Percentiles rank a stretch among this genome's conserved stretches.
Conservation (phyloP, 2,329 filamentous ascomycete genomes). For the Pyricularia sp. region DNA sequence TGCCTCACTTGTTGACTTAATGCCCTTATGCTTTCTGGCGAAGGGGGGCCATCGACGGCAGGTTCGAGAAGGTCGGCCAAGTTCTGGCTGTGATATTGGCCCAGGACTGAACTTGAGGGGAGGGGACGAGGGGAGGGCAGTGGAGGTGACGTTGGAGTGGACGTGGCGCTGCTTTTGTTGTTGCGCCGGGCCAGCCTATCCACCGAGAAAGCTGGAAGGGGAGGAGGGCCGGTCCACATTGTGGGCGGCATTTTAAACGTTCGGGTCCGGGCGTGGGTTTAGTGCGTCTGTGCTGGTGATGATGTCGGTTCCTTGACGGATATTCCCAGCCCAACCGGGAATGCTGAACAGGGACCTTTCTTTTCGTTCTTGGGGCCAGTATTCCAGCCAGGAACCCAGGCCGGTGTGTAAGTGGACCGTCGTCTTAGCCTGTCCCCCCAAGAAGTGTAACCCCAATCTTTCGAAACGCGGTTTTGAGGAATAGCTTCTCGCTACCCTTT, state of each 20-base stretch:
- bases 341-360: not conserved
- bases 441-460: not conserved
- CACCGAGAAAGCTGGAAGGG: not conserved
- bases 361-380: not conserved
- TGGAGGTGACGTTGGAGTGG: conserved; percentile 4
- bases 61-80: conserved; percentile 42
- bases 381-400: not conserved
- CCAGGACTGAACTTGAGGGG: conserved; percentile 6
- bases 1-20: conserved; percentile 50
- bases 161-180: not conserved
- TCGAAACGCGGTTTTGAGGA: not conserved
- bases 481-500: not conserved
- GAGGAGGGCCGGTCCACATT: conserved; percentile 3
- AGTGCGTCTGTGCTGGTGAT: not conserved
- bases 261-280: not conserved
- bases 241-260: conserved; percentile 1
- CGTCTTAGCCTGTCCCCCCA: not conserved
- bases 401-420: not conserved
- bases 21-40: conserved; percentile 48
- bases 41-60: conserved; percentile 51
- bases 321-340: not conserved
- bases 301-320: not conserved
- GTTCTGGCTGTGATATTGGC: conserved; percentile 11
- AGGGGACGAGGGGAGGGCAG: conserved; percentile 7
- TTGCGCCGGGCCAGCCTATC: not conserved